Percentiles rank a stretch among this genome's conserved stretches.
These are phyloP conservation scores for Hippophae gyantsensis DNA, from an alignment of 306 rosid species.

Conservation along the genomic window DNA sequence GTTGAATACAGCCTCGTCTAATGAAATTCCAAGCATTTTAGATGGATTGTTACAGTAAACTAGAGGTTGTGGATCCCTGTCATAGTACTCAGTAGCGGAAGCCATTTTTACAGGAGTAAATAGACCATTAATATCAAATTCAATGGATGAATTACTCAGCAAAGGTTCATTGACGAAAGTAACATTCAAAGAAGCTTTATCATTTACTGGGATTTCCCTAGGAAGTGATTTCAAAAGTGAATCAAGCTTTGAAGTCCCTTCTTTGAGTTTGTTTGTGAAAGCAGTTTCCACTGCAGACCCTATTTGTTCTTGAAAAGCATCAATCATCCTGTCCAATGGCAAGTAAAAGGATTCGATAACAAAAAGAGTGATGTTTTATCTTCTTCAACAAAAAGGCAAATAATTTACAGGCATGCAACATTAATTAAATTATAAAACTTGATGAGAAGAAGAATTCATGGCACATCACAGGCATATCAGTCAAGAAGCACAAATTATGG, in stretches of 20 bases:
- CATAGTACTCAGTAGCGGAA: constrained; percentile 16
- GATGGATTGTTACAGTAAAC: constrained; percentile 48
- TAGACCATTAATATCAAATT: constrained; percentile 72
- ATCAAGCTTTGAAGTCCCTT: constrained; percentile 67
- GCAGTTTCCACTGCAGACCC: constrained; percentile 60
- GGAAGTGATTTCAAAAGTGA: constrained; percentile 63
- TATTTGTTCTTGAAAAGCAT: constrained; percentile 77
- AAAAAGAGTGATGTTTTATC: neutral
- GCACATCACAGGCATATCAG: neutral
- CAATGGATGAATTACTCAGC: constrained; percentile 55
- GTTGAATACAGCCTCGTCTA: constrained; percentile 80
- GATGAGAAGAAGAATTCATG: neutral
- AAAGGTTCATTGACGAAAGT: constrained; percentile 56
- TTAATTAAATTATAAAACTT: neutral
- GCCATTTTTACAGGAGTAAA: constrained; percentile 33
- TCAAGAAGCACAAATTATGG: neutral
- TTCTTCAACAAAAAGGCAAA: constrained; percentile 5
- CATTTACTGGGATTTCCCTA: constrained; percentile 59
- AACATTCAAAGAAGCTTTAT: constrained; percentile 56
- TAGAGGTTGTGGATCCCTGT: constrained; percentile 30
- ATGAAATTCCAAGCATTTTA: constrained; percentile 73
- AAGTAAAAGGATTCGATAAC: constrained; percentile 16
- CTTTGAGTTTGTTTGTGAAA: constrained; percentile 49
- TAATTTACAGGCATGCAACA: neutral
- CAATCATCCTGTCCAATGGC: constrained; percentile 48